These are phyloP conservation scores for Suillus subluteus DNA, from an alignment of 768 basidiomycete genomes.

Conservation along the genomic window DNA sequence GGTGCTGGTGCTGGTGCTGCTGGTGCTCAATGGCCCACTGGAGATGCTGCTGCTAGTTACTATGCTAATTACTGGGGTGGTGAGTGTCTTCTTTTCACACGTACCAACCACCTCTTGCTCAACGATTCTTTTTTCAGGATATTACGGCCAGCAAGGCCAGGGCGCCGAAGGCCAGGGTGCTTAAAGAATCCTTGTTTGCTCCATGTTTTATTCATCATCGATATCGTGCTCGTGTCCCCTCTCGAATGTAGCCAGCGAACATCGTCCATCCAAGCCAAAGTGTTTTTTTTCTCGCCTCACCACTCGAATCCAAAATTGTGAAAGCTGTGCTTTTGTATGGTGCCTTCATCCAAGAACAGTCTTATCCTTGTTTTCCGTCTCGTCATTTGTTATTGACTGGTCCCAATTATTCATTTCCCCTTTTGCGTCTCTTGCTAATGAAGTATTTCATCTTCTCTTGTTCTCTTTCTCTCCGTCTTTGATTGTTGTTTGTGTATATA, in stretches of 20 bases:
- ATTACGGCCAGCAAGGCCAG: conserved; percentile 78
- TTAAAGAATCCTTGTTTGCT: conserved; percentile 29
- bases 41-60: conserved; percentile 74
- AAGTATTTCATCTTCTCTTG: conserved; percentile 26
- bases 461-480: conserved; percentile 18
- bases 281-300: conserved; percentile 30
- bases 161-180: conserved; percentile 54
- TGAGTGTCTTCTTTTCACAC: conserved; percentile 38
- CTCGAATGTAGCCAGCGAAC: conserved; percentile 39
- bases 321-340: conserved; percentile 38
- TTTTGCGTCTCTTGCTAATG: conserved; percentile 16
- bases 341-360: conserved; percentile 29
- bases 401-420: conserved; percentile 13
- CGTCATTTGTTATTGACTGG: conserved; percentile 25
- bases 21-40: conserved; percentile 77
- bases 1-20: conserved; percentile 56
- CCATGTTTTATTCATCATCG: conserved; percentile 29
- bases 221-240: conserved; percentile 21
- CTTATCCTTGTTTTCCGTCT: conserved; percentile 33
- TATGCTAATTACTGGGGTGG: conserved; percentile 88
- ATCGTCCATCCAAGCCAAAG: conserved; percentile 22
- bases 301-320: conserved; percentile 34
- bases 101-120: not conserved
- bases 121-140: conserved; percentile 51
- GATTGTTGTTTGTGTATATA: conserved; percentile 28